phyloP scores from a whole-genome alignment of 257 asterid species.

The Gentiana macrophylla region DNA sequence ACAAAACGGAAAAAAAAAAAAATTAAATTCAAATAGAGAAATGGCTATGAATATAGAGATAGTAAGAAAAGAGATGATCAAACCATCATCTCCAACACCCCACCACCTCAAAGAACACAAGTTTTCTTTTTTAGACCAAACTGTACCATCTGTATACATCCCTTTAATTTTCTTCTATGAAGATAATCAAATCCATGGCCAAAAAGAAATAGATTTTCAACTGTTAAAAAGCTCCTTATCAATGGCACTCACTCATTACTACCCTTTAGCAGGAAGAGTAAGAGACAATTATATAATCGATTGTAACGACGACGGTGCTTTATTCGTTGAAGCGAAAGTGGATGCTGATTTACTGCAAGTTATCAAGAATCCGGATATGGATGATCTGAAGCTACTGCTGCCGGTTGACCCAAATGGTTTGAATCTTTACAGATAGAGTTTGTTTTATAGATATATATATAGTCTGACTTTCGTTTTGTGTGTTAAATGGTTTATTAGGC shows the following conservation, averaged over 20 bases:
- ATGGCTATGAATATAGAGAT: conserved; percentile 12
- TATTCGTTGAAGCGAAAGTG: conserved; percentile 20
- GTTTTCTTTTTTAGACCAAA: conserved; percentile 30
- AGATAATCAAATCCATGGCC: conserved; percentile 2
- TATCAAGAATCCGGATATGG: conserved; percentile 5
- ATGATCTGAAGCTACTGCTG: neutral
- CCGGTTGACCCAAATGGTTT: neutral
- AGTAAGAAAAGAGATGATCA: conserved; percentile 22
- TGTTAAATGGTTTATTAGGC: too few species aligned
- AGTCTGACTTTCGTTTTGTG: too few species aligned
- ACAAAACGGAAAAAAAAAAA: too few species aligned
- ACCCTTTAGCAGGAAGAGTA: conserved; percentile 33
- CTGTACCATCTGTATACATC: conserved; percentile 19
- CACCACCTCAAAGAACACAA: conserved; percentile 15
- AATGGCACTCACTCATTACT: conserved; percentile 14
- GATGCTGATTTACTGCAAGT: conserved; percentile 11
- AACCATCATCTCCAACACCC: conserved; percentile 39
- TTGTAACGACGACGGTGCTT: conserved; percentile 33
- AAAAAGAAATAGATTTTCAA: conserved; percentile 1
- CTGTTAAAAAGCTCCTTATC: conserved; percentile 26
- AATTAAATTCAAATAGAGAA: neutral
- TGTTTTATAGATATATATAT: too few species aligned
- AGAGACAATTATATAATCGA: conserved; percentile 12
- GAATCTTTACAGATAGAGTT: too few species aligned
- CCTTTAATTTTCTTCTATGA: conserved; percentile 29